Base-by-base conservation (phyloP, 768 basidiomycete genomes). In the Daedalea quercina region DNA sequence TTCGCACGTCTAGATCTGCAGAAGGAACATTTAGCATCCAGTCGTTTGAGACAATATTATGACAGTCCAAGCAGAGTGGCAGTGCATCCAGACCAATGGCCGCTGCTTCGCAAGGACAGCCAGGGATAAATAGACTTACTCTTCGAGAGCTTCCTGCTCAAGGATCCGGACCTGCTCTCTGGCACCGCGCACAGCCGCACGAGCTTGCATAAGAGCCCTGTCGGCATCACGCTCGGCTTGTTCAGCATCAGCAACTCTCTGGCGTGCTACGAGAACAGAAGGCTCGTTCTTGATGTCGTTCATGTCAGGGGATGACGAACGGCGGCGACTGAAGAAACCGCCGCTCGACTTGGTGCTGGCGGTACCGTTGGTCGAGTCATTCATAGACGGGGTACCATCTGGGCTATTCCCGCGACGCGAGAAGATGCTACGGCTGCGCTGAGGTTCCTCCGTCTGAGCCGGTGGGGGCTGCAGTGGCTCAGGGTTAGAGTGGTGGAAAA, bases 191-290 rank as follows among this genome's bases (percentile, higher is more conserved):
- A 78, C 80, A 17, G 71, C 70, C 15, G 67, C 63, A 8, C 78
- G 61, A 0, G 81, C 81, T 33, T 73, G 65, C 22, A 61, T 57
- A 9, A 81, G 66, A 3, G 80, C 80, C 3, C 67, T 67, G 62
- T 82, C 80, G 7, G 79, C 80, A 13, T 73, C 73, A 41, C 67
- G 67, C 66, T 81, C 81, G 0, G 76, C 77, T 26, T 63, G 63
- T 60, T 80, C 76, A 1, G 81, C 81, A 28, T 75, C 70, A 0
- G 71, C 56, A 17, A 81, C 73, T 57, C 77, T 80, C 58, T 77
- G 67, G 42, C 76, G 76, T 8, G 79, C 82, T 3, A 64, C 60
- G 8, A 68, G 45, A 55, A 84, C 77, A 25, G 67, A 66, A 7
- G 79, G 76, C 55, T 83, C 81, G 35, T 63, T 53, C 26, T 56